These are phyloP conservation scores for Bathelium albidoporum DNA, from an alignment of 495 filamentous ascomycete genomes.

Conservation along the genomic window DNA sequence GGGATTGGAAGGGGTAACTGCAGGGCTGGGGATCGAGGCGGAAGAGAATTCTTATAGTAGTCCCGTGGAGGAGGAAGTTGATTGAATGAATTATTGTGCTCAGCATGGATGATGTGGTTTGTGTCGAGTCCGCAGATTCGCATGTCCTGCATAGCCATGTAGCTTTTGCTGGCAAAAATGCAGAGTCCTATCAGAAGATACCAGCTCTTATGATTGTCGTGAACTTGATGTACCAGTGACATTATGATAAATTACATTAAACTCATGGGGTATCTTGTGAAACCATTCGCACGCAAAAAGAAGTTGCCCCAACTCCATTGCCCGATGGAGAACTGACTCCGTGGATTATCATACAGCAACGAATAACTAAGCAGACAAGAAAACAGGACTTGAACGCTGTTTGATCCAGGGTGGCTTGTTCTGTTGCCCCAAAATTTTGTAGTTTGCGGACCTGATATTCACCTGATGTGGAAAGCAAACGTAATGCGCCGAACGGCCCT, in stretches of 20 bases:
- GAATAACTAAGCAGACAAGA: no score
- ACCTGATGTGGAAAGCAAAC: no score
- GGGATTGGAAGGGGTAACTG: slow-evolving; percentile 1
- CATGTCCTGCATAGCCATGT: not conserved
- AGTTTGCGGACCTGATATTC: no score
- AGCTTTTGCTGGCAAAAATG: not conserved
- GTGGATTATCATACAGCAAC: no score
- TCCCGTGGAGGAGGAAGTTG: slow-evolving; percentile 3
- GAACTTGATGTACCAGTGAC: no score
- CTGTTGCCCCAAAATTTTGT: no score
- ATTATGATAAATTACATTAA: not conserved
- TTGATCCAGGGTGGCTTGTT: no score
- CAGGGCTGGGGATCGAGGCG: not conserved
- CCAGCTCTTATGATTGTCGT: no score
- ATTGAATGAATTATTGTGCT: not conserved
- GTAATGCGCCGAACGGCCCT: no score
- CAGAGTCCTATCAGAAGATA: not conserved
- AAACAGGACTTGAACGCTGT: no score
- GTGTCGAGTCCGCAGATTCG: not conserved
- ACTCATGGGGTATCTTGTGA: not conserved
- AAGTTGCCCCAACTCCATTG: no score
- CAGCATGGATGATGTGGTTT: not conserved
- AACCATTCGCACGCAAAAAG: not conserved
- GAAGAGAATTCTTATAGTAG: slow-evolving; percentile 4
- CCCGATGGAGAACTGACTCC: no score